Evolutionary conservation across 1,284 basidiomycete genomes (phyloP).

Genomic region (Ceratobasidium sp.): DNA sequence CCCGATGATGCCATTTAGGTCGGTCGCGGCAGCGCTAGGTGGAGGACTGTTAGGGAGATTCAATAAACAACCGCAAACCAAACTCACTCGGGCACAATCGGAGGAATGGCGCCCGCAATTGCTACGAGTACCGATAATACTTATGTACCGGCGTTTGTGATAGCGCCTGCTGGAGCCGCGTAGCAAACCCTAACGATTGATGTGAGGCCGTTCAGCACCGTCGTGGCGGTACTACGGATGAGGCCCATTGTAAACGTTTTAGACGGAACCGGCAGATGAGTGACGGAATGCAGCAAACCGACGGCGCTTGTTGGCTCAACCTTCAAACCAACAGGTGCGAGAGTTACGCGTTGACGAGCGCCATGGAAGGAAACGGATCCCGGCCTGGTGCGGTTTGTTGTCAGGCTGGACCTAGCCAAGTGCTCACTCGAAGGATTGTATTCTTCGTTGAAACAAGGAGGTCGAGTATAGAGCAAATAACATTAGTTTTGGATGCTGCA

Average conservation of each 20-base stretch:
- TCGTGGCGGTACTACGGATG: not conserved
- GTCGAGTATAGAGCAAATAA: not conserved
- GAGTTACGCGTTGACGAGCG: not conserved
- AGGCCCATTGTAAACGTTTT: not conserved
- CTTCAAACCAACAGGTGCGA: not conserved
- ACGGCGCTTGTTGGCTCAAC: not conserved
- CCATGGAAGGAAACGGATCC: slow-evolving; percentile 18
- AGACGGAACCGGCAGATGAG: not conserved
- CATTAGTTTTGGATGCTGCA: not conserved
- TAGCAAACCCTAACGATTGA: not conserved
- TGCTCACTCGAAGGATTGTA: too few species aligned
- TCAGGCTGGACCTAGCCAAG: not conserved
- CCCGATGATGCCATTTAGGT: slow-evolving; percentile 4
- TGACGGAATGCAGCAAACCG: not conserved
- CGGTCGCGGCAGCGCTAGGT: slow-evolving; percentile 2
- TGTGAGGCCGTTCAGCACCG: not conserved
- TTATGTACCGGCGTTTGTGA: not conserved
- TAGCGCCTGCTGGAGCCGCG: not conserved
- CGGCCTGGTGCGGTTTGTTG: too few species aligned
- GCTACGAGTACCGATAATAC: slow-evolving; percentile 2
- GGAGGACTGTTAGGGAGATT: not conserved
- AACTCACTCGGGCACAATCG: slow-evolving; percentile 2
- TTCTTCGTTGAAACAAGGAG: not conserved
- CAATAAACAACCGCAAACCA: not conserved
- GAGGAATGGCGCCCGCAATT: not conserved